Evolutionary conservation across 176 grass and related monocot species (phyloP).

Genomic region (Dendrocalamus sinicus): DNA sequence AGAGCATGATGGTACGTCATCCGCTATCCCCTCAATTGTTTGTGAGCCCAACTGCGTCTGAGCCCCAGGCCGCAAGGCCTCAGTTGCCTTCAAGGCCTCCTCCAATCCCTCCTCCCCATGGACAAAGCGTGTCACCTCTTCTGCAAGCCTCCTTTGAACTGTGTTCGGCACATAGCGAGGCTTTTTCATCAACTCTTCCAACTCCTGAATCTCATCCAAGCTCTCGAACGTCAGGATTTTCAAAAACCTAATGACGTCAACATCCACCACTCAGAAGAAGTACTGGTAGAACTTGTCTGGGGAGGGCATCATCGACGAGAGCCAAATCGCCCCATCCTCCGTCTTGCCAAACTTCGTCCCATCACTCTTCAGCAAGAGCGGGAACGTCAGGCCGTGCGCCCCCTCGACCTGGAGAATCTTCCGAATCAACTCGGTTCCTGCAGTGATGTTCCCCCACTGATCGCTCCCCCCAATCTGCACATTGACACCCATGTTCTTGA

Average conservation of each 20-base stretch:
- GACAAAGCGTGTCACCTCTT: conserved; percentile 92
- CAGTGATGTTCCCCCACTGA: conserved; percentile 96
- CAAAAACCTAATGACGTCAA: conserved; percentile 80
- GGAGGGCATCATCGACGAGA: conserved; percentile 73
- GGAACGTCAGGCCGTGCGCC: conserved; percentile 82
- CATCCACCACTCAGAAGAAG: conserved; percentile 78
- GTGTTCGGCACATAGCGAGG: conserved; percentile 75
- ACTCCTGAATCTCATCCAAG: conserved; percentile 76
- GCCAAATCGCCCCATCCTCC: conserved; percentile 88
- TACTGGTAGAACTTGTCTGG: conserved; percentile 93
- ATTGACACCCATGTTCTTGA: conserved; percentile 89
- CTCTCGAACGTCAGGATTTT: conserved; percentile 84
- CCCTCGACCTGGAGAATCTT: conserved; percentile 94
- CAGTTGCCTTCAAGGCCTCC: conserved; percentile 87
- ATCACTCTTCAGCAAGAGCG: conserved; percentile 84
- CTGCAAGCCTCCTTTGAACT: conserved; percentile 77
- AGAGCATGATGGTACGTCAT: conserved; percentile 79
- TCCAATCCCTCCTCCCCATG: conserved; percentile 85
- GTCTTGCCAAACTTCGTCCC: conserved; percentile 94
- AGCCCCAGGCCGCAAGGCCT: conserved; percentile 77
- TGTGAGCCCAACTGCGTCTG: conserved; percentile 71
- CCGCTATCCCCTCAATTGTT: conserved; percentile 86
- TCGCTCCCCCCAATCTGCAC: conserved; percentile 96
- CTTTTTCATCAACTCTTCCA: conserved; percentile 83
- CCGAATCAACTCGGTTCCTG: conserved; percentile 78